Evolutionary conservation across 176 grass and related monocot genomes (phyloP).

Genomic region (Avena sativa): DNA sequence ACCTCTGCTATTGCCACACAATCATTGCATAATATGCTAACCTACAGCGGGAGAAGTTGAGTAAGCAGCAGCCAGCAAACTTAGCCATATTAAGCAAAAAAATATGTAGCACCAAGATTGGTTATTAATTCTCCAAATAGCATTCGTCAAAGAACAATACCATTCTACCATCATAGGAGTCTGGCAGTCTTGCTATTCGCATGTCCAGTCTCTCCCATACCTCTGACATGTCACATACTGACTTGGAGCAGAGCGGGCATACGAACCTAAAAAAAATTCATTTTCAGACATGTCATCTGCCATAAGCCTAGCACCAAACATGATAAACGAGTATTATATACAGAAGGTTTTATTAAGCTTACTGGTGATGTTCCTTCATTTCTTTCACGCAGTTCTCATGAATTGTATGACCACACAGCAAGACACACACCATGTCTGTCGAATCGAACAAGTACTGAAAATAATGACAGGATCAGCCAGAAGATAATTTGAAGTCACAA

Average conservation of each 20-base stretch:
- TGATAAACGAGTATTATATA: neutral
- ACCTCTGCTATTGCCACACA: constrained; percentile 66
- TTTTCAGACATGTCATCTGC: constrained; percentile 15
- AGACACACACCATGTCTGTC: constrained; percentile 64
- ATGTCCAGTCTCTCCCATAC: constrained; percentile 87
- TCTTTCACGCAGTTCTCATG: constrained; percentile 88
- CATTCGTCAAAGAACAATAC: constrained; percentile 30
- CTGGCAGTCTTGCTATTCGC: constrained; percentile 73
- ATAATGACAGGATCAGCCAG: constrained; percentile 18
- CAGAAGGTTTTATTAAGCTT: constrained; percentile 38
- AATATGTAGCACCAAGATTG: neutral
- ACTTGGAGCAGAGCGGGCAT: constrained; percentile 95
- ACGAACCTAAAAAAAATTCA: constrained; percentile 53
- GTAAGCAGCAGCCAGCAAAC: constrained; percentile 1
- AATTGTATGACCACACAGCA: constrained; percentile 91
- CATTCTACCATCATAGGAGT: constrained; percentile 71
- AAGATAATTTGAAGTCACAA: neutral
- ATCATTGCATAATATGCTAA: constrained; percentile 90
- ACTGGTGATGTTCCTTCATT: constrained; percentile 91
- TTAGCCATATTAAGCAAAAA: too few relatives aligned
- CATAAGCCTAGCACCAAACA: neutral
- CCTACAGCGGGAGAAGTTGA: constrained; percentile 43
- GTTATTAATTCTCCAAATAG: neutral
- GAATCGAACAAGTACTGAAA: constrained; percentile 93
- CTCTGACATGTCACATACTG: constrained; percentile 97